Evolutionary conservation across 2,329 filamentous ascomycete genomes (phyloP).

Genomic region (Fusarium austroafricanum): DNA sequence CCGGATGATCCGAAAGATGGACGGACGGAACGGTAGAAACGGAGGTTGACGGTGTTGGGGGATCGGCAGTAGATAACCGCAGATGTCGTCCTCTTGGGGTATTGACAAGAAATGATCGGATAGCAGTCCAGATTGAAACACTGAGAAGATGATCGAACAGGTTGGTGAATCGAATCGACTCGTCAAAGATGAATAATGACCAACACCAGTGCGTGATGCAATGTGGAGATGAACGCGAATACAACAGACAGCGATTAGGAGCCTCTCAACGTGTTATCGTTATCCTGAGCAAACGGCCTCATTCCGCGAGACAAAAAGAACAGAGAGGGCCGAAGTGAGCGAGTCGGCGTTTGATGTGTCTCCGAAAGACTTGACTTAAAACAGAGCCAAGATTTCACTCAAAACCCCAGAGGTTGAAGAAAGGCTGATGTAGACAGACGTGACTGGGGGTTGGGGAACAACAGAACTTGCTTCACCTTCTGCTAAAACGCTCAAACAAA

Average conservation of each 20-base stretch:
- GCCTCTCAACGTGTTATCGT: conserved; percentile 13
- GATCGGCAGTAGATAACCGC: conserved; percentile 31
- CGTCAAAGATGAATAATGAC: conserved; percentile 11
- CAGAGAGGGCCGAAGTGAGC: not conserved
- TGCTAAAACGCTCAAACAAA: conserved; percentile 22
- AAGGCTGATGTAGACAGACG: conserved; percentile 13
- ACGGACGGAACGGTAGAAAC: conserved; percentile 27
- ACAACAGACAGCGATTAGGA: conserved; percentile 18
- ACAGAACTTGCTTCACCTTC: not conserved
- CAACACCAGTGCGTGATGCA: conserved; percentile 14
- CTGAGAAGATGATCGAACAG: conserved; percentile 4
- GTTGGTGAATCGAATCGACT: not conserved
- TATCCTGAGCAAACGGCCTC: conserved; percentile 12
- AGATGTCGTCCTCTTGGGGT: conserved; percentile 9
- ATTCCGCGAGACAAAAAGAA: conserved; percentile 13
- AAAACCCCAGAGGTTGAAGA: conserved; percentile 31
- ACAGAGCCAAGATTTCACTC: not conserved
- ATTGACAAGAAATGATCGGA: not conserved
- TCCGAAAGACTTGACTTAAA: not conserved
- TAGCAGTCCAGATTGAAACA: not conserved
- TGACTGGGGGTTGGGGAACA: conserved; percentile 27
- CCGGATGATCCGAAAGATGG: conserved; percentile 37
- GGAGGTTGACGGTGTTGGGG: conserved; percentile 25
- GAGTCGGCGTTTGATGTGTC: not conserved
- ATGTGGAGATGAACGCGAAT: conserved; percentile 2